phyloP scores from a whole-genome alignment of 2,329 filamentous ascomycete genomes.

The Alternaria postmessia region DNA sequence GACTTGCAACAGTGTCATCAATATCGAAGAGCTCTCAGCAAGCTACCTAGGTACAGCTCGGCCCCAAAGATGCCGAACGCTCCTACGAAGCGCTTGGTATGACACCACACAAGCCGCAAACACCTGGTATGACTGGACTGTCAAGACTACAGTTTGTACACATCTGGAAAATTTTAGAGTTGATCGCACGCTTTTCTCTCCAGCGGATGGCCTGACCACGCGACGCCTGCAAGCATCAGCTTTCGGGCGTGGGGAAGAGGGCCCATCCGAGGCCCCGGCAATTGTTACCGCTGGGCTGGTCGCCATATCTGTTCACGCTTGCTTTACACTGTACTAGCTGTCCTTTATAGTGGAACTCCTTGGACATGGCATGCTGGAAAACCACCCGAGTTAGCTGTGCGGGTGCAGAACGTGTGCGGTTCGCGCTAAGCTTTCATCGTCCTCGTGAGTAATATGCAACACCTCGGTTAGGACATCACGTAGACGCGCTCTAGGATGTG shows the following conservation, averaged over 20 bases:
- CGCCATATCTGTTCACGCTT: constrained; percentile 3
- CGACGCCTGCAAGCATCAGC: constrained; percentile 12
- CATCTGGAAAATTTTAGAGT: background rate
- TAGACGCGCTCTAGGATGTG: background rate
- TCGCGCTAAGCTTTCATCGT: constrained; percentile 19
- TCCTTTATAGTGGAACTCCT: constrained; percentile 1
- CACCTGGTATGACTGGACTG: background rate
- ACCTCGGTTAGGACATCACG: background rate
- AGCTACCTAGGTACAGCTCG: background rate
- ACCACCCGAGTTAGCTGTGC: background rate
- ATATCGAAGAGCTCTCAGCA: background rate
- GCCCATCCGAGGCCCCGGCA: constrained; percentile 23
- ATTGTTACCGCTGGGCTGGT: constrained; percentile 16
- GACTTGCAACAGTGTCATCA: background rate
- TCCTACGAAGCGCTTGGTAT: constrained; percentile 8
- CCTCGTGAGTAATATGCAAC: background rate
- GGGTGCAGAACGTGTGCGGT: background rate
- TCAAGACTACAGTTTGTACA: background rate
- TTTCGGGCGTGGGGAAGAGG: constrained; percentile 26
- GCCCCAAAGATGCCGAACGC: background rate
- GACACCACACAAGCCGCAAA: constrained; percentile 2
- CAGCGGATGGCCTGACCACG: constrained; percentile 14
- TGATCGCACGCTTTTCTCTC: constrained; percentile 1
- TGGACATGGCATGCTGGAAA: background rate
- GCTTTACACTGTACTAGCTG: background rate